Evolutionary conservation across 1,284 basidiomycete genomes (phyloP).

Genomic region (Fomitopsis pinicola): DNA sequence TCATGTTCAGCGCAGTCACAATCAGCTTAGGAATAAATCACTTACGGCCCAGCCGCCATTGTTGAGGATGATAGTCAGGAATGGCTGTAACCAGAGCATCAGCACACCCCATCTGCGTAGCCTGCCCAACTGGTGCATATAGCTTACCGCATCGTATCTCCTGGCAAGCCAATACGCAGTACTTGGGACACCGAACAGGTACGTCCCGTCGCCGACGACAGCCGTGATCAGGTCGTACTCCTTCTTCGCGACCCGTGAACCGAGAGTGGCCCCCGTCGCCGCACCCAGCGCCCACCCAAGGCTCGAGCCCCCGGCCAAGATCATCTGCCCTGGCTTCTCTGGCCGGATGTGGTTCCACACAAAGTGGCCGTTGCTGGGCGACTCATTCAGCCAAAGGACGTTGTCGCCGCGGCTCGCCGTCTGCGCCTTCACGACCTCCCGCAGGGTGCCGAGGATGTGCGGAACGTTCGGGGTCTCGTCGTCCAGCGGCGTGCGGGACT

Average conservation of each 20-base stretch:
- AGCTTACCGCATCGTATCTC: constrained; percentile 56
- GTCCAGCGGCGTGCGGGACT: constrained; percentile 16
- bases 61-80: constrained; percentile 65
- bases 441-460: constrained; percentile 46
- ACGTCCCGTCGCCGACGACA: constrained; percentile 67
- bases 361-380: constrained; percentile 50
- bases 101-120: background rate
- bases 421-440: constrained; percentile 32
- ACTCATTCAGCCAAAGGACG: constrained; percentile 57
- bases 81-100: constrained; percentile 41
- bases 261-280: constrained; percentile 53
- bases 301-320: constrained; percentile 55
- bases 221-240: constrained; percentile 48
- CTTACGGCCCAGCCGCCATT: constrained; percentile 67
- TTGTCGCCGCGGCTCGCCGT: constrained; percentile 35
- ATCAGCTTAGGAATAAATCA: background rate
- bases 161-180: constrained; percentile 69
- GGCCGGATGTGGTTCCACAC: constrained; percentile 58
- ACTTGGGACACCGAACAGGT: constrained; percentile 61
- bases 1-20: background rate
- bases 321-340: constrained; percentile 43
- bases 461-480: constrained; percentile 37
- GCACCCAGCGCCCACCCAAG: constrained; percentile 67
- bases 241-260: constrained; percentile 29
- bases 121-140: background rate